Evolutionary conservation across 148 eudicot genomes (phyloP).

Genomic region (Beta vulgaris): DNA sequence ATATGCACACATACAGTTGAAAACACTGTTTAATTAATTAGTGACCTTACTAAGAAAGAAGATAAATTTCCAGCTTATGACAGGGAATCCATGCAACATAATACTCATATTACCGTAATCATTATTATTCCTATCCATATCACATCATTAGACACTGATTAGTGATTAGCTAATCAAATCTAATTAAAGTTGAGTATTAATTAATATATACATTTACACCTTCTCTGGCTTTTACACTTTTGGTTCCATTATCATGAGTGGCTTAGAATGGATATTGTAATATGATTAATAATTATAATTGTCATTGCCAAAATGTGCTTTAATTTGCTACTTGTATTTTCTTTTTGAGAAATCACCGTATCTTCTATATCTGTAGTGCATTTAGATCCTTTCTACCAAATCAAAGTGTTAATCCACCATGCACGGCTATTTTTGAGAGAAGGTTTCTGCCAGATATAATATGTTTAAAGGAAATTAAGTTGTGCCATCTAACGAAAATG

Average conservation of each 20-base stretch:
- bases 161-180: conserved; percentile 34
- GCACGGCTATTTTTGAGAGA: neutral
- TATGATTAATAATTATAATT: neutral
- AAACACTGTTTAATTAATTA: neutral
- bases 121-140: conserved; percentile 17
- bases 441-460: neutral
- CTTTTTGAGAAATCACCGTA: neutral
- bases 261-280: neutral
- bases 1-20: neutral
- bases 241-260: conserved; percentile 30
- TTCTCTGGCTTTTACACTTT: conserved; percentile 16
- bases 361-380: neutral
- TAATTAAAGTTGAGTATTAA: conserved; percentile 2
- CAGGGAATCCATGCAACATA: neutral
- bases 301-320: neutral
- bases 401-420: neutral
- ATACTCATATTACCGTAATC: conserved; percentile 16
- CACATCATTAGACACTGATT: conserved; percentile 16
- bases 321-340: neutral
- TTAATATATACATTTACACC: neutral
- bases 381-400: neutral
- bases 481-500: neutral
- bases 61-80: neutral
- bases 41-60: neutral
- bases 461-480: neutral